Evolutionary conservation across 768 basidiomycete species (phyloP).

Genomic region (Panaeolus papilionaceus): DNA sequence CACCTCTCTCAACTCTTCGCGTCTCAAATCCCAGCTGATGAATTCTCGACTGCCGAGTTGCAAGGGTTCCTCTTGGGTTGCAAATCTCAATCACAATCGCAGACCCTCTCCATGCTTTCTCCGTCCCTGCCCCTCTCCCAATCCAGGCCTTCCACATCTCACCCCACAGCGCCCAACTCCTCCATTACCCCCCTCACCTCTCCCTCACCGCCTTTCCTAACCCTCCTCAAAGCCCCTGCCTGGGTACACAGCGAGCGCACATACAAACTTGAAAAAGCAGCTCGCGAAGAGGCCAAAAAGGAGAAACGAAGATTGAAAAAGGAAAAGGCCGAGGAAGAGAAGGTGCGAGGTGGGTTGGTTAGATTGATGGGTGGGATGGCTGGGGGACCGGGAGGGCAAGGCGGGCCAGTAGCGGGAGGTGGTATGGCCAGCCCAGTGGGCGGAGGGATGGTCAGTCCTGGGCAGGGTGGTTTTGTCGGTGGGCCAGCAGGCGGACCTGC

Average conservation of each 20-base stretch:
- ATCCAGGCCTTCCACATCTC: neutral
- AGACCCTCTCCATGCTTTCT: neutral
- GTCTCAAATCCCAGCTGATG: constrained; percentile 46
- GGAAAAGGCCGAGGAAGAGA: constrained; percentile 30
- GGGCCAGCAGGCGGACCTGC: neutral
- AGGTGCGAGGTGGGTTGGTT: constrained; percentile 33
- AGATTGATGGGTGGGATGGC: constrained; percentile 21
- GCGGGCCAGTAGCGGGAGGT: too few species aligned
- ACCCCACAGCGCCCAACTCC: too few species aligned
- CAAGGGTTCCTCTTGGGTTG: constrained; percentile 61
- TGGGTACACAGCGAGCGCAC: constrained; percentile 45
- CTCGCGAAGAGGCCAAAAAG: constrained; percentile 40
- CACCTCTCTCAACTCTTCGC: constrained; percentile 50
- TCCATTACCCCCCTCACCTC: neutral
- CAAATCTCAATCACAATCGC: constrained; percentile 32
- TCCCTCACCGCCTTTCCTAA: constrained; percentile 36
- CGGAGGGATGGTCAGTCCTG: neutral
- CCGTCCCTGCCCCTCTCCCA: neutral
- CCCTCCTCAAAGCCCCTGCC: constrained; percentile 36
- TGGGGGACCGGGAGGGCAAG: neutral
- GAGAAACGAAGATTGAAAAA: constrained; percentile 35
- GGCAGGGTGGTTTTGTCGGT: neutral
- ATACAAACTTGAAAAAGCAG: constrained; percentile 36
- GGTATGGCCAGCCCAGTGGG: too few species aligned
- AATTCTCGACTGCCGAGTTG: constrained; percentile 65